Evolutionary conservation across 2,329 filamentous ascomycete species (phyloP), one percentile per base, ranked within the genome.

Genomic region (Capronia coronata): DNA sequence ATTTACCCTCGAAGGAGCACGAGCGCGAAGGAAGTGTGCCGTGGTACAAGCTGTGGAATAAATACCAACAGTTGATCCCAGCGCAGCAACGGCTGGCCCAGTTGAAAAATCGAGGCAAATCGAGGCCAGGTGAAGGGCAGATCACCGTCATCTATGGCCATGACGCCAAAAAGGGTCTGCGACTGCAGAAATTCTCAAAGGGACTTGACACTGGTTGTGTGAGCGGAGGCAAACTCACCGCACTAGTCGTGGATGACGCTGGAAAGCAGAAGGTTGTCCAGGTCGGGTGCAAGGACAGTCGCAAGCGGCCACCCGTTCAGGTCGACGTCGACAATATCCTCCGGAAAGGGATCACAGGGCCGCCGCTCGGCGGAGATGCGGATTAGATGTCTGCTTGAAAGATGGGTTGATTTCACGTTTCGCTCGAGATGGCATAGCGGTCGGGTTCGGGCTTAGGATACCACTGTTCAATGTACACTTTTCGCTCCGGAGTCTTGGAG

Each of bases 161-260:
- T 64, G 87, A 96, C 64, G 79, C 87, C 18, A 82, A 83, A 61
- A 70, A 71, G 2, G 89, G 88, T 0, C 75, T 94, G 21, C 76
- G 78, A 61, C 67, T 84, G 14, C 67, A 79, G 43, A 74, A 77
- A 42, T 94, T 87, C 67, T 86, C 84, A 2, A 87, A 89, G 62
- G 93, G 93, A 0, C 72, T 97, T 40, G 93, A 97, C 67, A 86
- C 85, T 0, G 84, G 82, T 0, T 97, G 93, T 65, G 81, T 87
- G 2, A 79, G 78, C 55, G 90, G 89, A 9, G 82, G 82, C 1
- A 74, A 80, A 55, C 71, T 98, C 57, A 87, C 85, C 1, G 90
- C 86, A 1, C 67, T 95, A 51, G 74, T 96, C 2, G 78, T 96
- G 29, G 78, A 85, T 59, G 78, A 75, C 2, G 70, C 71, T 34